Percentiles rank a stretch among this genome's conserved stretches.
phyloP scores from a whole-genome alignment of 345 rosid species.

The Bretschneidera sinensis region DNA sequence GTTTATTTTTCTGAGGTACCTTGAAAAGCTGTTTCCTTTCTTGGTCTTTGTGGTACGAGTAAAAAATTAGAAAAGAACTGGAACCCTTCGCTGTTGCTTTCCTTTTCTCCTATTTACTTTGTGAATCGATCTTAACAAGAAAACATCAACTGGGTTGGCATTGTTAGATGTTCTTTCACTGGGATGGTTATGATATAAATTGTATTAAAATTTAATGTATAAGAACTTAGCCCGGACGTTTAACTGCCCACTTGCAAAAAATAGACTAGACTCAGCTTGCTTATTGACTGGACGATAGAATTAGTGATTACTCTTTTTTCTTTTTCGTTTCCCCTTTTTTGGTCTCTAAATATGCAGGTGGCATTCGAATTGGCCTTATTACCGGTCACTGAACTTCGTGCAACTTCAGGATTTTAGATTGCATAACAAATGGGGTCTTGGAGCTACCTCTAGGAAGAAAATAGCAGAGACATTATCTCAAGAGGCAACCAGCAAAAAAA shows the following conservation, averaged over 20 bases:
- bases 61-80: not conserved
- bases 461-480: slow-evolving; percentile 31
- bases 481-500: slow-evolving; percentile 40
- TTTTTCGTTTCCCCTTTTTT: slow-evolving; percentile 4
- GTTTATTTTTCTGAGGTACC: not conserved
- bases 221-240: not conserved
- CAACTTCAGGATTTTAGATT: slow-evolving; percentile 38
- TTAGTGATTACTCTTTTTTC: not conserved
- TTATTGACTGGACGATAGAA: not conserved
- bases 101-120: slow-evolving; percentile 8
- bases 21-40: not conserved
- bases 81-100: not conserved
- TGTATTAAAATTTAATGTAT: no score
- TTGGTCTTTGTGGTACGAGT: not conserved
- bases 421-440: slow-evolving; percentile 40
- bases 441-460: slow-evolving; percentile 53
- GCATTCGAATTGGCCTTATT: slow-evolving; percentile 33
- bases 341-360: slow-evolving; percentile 35
- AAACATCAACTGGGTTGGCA: not conserved
- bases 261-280: not conserved
- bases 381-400: slow-evolving; percentile 30
- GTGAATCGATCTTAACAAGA: not conserved
- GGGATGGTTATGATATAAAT: not conserved
- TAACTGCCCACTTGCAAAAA: not conserved
- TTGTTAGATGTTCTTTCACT: not conserved